Conservation (phyloP, 2,329 filamentous ascomycete species). For the Neofusicoccum parvum region DNA sequence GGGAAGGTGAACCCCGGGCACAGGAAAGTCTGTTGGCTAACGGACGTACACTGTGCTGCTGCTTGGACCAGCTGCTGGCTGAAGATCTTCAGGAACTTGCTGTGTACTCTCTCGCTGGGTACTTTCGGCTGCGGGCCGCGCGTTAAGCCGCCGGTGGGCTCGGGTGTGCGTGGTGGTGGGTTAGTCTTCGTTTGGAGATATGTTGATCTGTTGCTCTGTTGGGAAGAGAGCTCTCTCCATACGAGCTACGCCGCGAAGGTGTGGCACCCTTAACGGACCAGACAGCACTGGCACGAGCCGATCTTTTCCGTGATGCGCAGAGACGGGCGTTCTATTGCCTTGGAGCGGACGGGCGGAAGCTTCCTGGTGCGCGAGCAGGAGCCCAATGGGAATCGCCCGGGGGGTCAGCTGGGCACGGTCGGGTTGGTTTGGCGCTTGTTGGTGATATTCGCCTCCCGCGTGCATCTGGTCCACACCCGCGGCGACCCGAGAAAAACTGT, state of each 20-base stretch:
- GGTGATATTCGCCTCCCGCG: conserved; percentile 6
- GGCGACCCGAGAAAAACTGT: neutral
- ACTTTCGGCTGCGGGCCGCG: conserved; percentile 6
- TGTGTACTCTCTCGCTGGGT: neutral
- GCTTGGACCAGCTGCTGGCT: no score
- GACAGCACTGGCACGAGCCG: neutral
- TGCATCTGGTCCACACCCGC: neutral
- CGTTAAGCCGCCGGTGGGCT: neutral
- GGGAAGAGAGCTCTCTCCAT: neutral
- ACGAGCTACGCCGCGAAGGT: neutral
- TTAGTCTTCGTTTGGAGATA: neutral
- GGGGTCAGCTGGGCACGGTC: neutral
- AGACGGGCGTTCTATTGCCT: neutral
- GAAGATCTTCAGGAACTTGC: conserved; percentile 7
- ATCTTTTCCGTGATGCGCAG: neutral
- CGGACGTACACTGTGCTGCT: no score
- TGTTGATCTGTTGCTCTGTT: neutral
- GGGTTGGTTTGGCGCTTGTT: conserved; percentile 7
- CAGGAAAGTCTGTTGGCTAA: no score
- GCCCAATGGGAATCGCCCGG: neutral
- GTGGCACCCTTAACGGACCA: no score
- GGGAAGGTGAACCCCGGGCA: neutral
- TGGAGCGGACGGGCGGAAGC: neutral
- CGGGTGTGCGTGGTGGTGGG: neutral
- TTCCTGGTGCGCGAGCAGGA: neutral